A percentile compares a stretch with the other conserved stretches of the same genome.
Conservation (phyloP, 73 alveolate species). For the Tetrahymena borealis region DNA sequence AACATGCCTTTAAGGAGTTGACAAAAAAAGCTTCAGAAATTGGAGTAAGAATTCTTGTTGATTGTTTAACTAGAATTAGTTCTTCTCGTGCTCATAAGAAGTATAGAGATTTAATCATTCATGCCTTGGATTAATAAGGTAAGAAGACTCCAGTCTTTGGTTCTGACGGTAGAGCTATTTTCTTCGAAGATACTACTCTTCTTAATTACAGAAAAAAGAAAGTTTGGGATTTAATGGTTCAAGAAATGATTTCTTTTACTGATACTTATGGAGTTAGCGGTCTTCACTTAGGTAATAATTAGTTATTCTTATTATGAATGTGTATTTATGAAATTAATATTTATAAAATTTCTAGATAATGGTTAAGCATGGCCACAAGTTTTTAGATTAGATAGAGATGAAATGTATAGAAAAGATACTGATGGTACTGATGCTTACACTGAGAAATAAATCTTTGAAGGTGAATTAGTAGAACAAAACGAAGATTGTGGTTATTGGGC, state of each 20-base stretch:
- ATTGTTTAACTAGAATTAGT: conserved; percentile 86
- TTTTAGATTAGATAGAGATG: conserved; percentile 86
- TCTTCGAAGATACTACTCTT: conserved; percentile 34
- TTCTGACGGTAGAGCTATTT: conserved; percentile 81
- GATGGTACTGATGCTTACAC: conserved; percentile 94
- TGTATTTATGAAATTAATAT: background rate
- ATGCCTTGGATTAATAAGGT: conserved; percentile 82
- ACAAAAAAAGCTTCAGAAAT: conserved; percentile 68
- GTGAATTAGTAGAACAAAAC: conserved; percentile 77
- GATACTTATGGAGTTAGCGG: conserved; percentile 80
- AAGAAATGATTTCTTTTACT: conserved; percentile 67
- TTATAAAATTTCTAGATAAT: conserved; percentile 61
- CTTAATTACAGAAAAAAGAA: conserved; percentile 70
- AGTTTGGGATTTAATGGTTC: conserved; percentile 86
- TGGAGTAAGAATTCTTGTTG: conserved; percentile 84
- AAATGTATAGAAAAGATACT: conserved; percentile 86
- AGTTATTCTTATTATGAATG: background rate
- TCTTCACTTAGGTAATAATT: conserved; percentile 67
- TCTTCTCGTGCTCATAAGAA: conserved; percentile 79
- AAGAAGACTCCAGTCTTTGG: conserved; percentile 84
- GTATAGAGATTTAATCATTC: conserved; percentile 76
- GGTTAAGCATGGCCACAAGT: conserved; percentile 96
- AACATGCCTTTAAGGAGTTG: conserved; percentile 66
- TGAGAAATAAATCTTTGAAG: conserved; percentile 83
- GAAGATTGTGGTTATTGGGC: conserved; percentile 89